A percentile compares a stretch with the other conserved stretches of the same genome.
phyloP scores from a whole-genome alignment of 352 stramenopile genomes.

The Globisporangium uncinulatum region DNA sequence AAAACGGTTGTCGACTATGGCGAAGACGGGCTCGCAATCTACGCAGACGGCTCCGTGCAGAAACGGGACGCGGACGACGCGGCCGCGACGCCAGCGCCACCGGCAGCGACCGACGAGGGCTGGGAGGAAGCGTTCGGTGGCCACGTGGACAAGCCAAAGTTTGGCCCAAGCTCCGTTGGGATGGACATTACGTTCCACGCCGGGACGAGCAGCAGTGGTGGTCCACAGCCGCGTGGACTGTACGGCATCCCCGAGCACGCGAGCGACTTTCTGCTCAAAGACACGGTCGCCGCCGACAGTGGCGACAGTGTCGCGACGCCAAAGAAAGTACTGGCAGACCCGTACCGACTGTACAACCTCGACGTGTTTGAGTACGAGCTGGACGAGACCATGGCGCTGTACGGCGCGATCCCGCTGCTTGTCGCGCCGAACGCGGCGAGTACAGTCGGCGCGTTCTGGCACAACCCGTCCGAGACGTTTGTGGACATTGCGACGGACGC shows the following conservation, averaged over 20 bases:
- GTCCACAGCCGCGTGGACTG: conserved; percentile 62
- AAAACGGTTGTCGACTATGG: conserved; percentile 96
- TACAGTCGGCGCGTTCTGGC: conserved; percentile 96
- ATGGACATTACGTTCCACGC: conserved; percentile 93
- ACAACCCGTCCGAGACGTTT: conserved; percentile 99
- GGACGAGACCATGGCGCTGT: conserved; percentile 98
- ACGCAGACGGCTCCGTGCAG: conserved; percentile 90
- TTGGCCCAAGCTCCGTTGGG: conserved; percentile 91
- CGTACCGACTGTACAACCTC: conserved; percentile 99
- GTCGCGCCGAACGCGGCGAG: conserved; percentile 56
- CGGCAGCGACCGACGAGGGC: conserved; percentile 62
- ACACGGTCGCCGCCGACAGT: conserved; percentile 62
- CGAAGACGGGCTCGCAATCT: conserved; percentile 97
- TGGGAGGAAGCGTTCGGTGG: conserved; percentile 95
- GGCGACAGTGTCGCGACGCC: conserved; percentile 12
- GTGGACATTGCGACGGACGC: conserved; percentile 89
- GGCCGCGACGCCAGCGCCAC: conserved; percentile 2
- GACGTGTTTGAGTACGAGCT: conserved; percentile 99
- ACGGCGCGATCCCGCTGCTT: conserved; percentile 85
- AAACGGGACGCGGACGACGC: conserved; percentile 36
- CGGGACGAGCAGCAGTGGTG: conserved; percentile 26
- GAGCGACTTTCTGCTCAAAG: conserved; percentile 90
- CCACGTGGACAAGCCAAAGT: conserved; percentile 87
- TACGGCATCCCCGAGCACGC: conserved; percentile 99
- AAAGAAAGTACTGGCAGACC: conserved; percentile 72